phyloP scores from a whole-genome alignment of 2,329 filamentous ascomycete genomes.

The Penicillium verrucosum region DNA sequence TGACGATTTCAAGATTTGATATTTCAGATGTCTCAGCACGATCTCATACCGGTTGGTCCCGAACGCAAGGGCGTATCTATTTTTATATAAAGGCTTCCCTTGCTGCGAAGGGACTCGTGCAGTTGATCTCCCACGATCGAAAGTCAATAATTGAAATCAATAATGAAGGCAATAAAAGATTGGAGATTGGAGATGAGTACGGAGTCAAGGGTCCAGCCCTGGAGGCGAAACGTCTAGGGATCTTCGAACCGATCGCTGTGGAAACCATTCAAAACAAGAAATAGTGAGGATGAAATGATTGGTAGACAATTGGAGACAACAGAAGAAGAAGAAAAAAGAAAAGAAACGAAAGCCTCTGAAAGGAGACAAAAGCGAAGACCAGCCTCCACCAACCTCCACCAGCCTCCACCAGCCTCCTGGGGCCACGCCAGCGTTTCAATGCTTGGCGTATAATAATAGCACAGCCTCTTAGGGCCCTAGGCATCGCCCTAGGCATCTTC shows the following conservation, averaged over 20 bases:
- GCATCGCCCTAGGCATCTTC: not conserved
- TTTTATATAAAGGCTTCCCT: constrained; percentile 1
- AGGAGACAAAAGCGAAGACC: not conserved
- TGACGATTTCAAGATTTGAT: not conserved
- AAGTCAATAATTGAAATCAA: not conserved
- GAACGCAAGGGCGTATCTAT: constrained; percentile 4
- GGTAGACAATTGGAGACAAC: not conserved
- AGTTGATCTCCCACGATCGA: not conserved
- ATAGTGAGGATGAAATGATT: not conserved
- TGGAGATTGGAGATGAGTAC: not conserved
- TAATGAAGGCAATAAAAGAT: not conserved
- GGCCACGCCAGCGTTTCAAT: constrained; percentile 4
- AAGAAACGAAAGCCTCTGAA: too few species aligned
- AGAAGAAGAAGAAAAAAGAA: too few species aligned
- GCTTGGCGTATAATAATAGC: constrained; percentile 17
- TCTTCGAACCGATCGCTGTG: not conserved
- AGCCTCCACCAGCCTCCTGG: constrained; percentile 1
- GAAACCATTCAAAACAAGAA: not conserved
- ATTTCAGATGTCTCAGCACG: not conserved
- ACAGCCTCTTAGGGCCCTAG: not conserved
- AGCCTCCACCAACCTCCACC: constrained; percentile 1
- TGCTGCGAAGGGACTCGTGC: constrained; percentile 7
- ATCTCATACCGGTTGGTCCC: not conserved
- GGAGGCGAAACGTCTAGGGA: not conserved
- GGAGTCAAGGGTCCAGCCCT: not conserved